Conservation (phyloP, 306 rosid species). For the Casuarina cunninghamiana region DNA sequence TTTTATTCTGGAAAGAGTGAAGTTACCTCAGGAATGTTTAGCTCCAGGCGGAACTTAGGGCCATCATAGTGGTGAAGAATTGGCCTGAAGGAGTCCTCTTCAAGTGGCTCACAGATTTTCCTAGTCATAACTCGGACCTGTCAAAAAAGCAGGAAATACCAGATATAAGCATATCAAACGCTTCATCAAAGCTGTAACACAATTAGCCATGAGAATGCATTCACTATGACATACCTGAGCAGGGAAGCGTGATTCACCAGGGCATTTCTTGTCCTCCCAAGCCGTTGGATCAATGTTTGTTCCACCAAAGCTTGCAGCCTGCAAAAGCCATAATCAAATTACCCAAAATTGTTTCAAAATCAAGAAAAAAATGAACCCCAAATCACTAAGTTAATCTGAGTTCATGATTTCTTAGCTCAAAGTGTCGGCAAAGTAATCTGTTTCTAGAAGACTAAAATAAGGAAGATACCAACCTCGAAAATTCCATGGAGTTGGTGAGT, state of each 20-base stretch:
- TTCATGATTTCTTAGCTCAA: too few species aligned
- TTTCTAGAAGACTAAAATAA: neutral
- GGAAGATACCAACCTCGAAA: slow-evolving; percentile 68
- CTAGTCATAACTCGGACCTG: slow-evolving; percentile 81
- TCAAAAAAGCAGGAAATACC: neutral
- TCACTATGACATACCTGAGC: slow-evolving; percentile 68
- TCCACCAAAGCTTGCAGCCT: slow-evolving; percentile 98
- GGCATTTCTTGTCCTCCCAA: slow-evolving; percentile 92
- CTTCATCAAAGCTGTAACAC: neutral
- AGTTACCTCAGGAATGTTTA: slow-evolving; percentile 75
- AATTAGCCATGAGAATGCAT: neutral
- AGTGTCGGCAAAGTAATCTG: neutral
- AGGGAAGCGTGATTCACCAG: slow-evolving; percentile 93
- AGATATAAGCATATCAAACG: neutral
- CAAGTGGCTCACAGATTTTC: slow-evolving; percentile 78
- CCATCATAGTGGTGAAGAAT: slow-evolving; percentile 96
- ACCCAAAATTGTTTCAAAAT: neutral
- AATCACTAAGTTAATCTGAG: neutral
- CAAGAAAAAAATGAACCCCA: neutral
- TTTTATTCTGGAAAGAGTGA: too few species aligned
- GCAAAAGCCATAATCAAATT: slow-evolving; percentile 6
- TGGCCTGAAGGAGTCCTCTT: slow-evolving; percentile 94
- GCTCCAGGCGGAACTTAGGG: slow-evolving; percentile 89
- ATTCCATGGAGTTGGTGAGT: slow-evolving; percentile 98
- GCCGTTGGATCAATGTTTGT: slow-evolving; percentile 89